These are phyloP conservation scores for Floccularia luteovirens DNA, from an alignment of 768 basidiomycete species.

Conservation along the genomic window DNA sequence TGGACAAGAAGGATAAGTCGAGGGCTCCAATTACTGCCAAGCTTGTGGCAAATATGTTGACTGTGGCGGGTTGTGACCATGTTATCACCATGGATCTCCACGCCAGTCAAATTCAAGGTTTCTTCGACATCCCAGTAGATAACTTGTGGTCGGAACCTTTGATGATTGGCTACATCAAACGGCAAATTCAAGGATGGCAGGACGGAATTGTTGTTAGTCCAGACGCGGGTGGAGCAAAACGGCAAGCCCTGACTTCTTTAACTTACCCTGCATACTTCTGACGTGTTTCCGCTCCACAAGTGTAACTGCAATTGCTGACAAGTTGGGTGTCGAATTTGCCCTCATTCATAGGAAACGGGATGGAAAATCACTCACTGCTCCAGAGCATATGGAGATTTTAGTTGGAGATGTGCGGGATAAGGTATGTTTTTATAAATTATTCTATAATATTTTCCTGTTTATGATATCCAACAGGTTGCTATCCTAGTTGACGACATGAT, in stretches of 20 bases:
- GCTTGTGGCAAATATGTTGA: constrained; percentile 96
- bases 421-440: constrained; percentile 22
- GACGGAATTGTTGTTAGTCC: constrained; percentile 92
- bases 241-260: constrained; percentile 44
- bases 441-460: constrained; percentile 5
- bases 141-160: constrained; percentile 95
- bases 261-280: constrained; percentile 4
- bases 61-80: constrained; percentile 95
- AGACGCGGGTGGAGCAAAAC: constrained; percentile 97
- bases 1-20: constrained; percentile 97
- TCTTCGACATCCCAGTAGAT: constrained; percentile 98
- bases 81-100: constrained; percentile 99
- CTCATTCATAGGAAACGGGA: constrained; percentile 90
- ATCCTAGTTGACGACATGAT: constrained; percentile 99
- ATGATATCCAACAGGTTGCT: constrained; percentile 48
- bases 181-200: constrained; percentile 77
- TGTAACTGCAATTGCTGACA: constrained; percentile 92
- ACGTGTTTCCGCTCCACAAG: constrained; percentile 29
- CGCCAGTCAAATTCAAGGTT: constrained; percentile 96
- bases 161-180: constrained; percentile 91
- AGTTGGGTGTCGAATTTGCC: constrained; percentile 91
- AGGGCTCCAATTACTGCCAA: constrained; percentile 97
- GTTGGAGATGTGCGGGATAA: constrained; percentile 94
- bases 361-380: constrained; percentile 53
- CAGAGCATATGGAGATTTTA: constrained; percentile 85